A percentile compares a stretch with the other conserved stretches of the same genome.
Evolutionary conservation across 495 filamentous ascomycete genomes (phyloP).

Genomic region (Penicillium daleae): DNA sequence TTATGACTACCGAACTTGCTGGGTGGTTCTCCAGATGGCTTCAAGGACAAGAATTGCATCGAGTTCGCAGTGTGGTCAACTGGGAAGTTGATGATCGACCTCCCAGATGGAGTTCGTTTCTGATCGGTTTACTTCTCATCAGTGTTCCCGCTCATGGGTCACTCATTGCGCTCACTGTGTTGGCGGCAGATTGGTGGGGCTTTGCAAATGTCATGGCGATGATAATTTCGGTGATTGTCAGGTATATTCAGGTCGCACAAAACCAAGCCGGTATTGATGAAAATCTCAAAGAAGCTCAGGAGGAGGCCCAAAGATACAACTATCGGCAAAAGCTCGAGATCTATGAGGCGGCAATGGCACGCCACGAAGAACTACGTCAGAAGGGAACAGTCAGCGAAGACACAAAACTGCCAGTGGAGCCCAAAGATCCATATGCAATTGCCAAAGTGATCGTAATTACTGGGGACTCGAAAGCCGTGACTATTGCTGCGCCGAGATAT

Average conservation of each 20-base stretch:
- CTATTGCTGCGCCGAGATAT: constrained; percentile 13
- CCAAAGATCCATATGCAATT: neutral
- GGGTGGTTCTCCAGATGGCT: constrained; percentile 27
- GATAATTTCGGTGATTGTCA: constrained; percentile 16
- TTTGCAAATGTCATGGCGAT: constrained; percentile 22
- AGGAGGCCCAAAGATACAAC: neutral
- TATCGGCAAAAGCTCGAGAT: neutral
- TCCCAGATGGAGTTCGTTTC: constrained; percentile 1
- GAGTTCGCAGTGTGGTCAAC: constrained; percentile 14
- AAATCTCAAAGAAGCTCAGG: neutral
- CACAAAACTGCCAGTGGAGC: neutral
- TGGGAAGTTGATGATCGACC: constrained; percentile 10
- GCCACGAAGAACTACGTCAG: neutral
- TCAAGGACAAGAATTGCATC: constrained; percentile 12
- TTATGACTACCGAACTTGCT: constrained; percentile 19
- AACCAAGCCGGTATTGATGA: constrained; percentile 16
- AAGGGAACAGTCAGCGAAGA: neutral
- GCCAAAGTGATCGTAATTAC: constrained; percentile 18
- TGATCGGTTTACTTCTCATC: neutral
- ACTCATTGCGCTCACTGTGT: constrained; percentile 14
- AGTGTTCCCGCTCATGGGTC: neutral
- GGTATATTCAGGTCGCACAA: constrained; percentile 12
- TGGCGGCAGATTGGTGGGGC: constrained; percentile 23
- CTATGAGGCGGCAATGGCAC: neutral
- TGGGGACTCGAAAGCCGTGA: constrained; percentile 15